Evolutionary conservation across 1,139 yeast species (phyloP).

Genomic region (Candida mesenterica): DNA sequence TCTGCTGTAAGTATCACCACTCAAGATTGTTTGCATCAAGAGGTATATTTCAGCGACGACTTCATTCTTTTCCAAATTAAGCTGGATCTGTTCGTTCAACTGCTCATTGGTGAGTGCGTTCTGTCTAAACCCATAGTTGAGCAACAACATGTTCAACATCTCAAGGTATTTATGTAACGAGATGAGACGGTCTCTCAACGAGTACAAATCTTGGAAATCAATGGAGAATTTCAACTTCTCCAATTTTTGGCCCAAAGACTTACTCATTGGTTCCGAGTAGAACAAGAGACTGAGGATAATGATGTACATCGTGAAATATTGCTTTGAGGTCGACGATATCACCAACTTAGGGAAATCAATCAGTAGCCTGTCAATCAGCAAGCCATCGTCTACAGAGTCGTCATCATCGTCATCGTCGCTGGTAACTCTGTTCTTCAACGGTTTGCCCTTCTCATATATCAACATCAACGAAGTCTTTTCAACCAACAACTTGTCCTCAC

Average conservation of each 20-base stretch:
- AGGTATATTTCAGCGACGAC: slow-evolving; percentile 36
- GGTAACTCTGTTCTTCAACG: slow-evolving; percentile 19
- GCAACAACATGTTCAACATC: slow-evolving; percentile 23
- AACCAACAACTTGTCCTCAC: slow-evolving; percentile 34
- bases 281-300: slow-evolving; percentile 36
- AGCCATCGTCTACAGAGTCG: slow-evolving; percentile 6
- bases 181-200: slow-evolving; percentile 28
- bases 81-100: slow-evolving; percentile 33
- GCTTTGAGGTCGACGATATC: slow-evolving; percentile 42
- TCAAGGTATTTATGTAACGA: slow-evolving; percentile 28
- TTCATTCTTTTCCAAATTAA: slow-evolving; percentile 29
- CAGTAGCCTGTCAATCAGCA: slow-evolving; percentile 21
- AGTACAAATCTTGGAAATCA: slow-evolving; percentile 39
- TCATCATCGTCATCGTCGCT: slow-evolving; percentile 9
- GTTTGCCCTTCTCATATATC: slow-evolving; percentile 32
- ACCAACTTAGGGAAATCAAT: slow-evolving; percentile 44
- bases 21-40: slow-evolving; percentile 39
- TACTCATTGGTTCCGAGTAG: slow-evolving; percentile 45
- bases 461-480: slow-evolving; percentile 40
- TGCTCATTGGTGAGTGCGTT: slow-evolving; percentile 33
- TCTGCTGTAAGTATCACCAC: slow-evolving; percentile 32
- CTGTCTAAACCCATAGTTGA: slow-evolving; percentile 40
- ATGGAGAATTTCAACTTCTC: slow-evolving; percentile 43
- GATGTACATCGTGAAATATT: slow-evolving; percentile 39
- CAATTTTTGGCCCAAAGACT: slow-evolving; percentile 32